Evolutionary conservation across 2,329 filamentous ascomycete genomes (phyloP).

Genomic region (Apiospora sp.): DNA sequence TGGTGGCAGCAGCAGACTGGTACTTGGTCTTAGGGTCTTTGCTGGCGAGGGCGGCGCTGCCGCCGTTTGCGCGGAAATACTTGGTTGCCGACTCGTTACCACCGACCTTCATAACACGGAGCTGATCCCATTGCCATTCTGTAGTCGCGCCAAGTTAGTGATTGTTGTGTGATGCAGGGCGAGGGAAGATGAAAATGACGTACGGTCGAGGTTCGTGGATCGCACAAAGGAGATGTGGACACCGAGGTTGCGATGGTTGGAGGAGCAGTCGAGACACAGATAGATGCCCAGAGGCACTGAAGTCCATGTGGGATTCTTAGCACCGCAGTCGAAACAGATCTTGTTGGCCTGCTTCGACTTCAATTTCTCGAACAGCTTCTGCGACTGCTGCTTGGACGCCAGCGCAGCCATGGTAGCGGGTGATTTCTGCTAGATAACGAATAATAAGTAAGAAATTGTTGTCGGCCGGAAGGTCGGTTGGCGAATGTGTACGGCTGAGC

Average conservation of each 20-base stretch:
- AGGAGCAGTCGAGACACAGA: conserved; percentile 96
- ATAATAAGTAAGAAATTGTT: conserved; percentile 1
- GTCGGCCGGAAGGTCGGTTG: background rate
- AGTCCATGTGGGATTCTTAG: conserved; percentile 98
- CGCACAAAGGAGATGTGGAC: conserved; percentile 99
- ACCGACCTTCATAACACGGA: conserved; percentile 96
- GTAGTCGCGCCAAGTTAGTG: conserved; percentile 25
- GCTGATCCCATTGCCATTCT: conserved; percentile 99
- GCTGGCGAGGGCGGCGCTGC: conserved; percentile 90
- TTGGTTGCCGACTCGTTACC: conserved; percentile 98
- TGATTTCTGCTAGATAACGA: conserved; percentile 22
- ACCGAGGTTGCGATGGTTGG: conserved; percentile 95
- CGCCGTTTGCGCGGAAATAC: conserved; percentile 97
- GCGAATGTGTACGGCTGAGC: background rate
- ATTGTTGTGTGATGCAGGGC: background rate
- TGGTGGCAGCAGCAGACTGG: conserved; percentile 88
- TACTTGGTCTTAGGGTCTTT: conserved; percentile 98
- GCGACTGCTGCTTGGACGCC: conserved; percentile 92
- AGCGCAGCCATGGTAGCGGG: conserved; percentile 66
- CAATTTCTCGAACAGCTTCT: conserved; percentile 97
- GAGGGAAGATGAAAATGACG: conserved; percentile 47
- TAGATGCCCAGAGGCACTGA: conserved; percentile 98
- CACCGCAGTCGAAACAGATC: conserved; percentile 98
- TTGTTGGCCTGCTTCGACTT: conserved; percentile 96
- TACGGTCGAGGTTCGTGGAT: conserved; percentile 98